Percentiles rank a stretch among this genome's conserved stretches.
These are phyloP conservation scores for Hortiboletus campestris DNA, from an alignment of 768 basidiomycete species.

Conservation along the genomic window DNA sequence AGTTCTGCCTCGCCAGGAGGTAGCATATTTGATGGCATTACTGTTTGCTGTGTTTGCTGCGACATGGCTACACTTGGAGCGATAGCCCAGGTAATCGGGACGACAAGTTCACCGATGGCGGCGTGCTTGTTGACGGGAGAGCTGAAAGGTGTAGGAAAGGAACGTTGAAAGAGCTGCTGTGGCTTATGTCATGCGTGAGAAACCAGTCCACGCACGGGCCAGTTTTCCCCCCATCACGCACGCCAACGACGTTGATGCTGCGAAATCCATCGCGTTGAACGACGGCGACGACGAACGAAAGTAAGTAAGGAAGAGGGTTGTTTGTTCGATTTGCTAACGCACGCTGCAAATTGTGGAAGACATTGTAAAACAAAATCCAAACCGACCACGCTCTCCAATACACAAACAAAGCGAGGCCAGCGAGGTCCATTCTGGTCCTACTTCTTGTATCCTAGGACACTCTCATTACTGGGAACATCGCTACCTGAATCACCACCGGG, in stretches of 20 bases:
- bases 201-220: constrained; percentile 57
- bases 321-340: constrained; percentile 59
- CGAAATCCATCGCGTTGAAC: constrained; percentile 25
- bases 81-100: constrained; percentile 10
- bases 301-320: constrained; percentile 34
- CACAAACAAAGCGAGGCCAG: constrained; percentile 34
- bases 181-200: constrained; percentile 53
- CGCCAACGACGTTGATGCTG: constrained; percentile 17
- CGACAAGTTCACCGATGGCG: constrained; percentile 11
- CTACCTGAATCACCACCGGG: neutral
- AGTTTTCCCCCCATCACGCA: constrained; percentile 28
- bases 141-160: constrained; percentile 32
- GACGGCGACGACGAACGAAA: constrained; percentile 32
- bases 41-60: constrained; percentile 48
- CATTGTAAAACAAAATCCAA: constrained; percentile 70
- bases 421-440: neutral
- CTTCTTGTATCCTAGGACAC: neutral
- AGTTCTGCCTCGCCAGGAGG: constrained; percentile 53
- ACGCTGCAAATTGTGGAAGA: constrained; percentile 72
- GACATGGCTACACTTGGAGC: constrained; percentile 38
- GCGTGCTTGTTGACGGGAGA: constrained; percentile 22
- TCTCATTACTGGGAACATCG: neutral
- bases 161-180: constrained; percentile 43
- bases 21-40: constrained; percentile 63
- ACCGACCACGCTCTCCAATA: constrained; percentile 42